phyloP scores from a whole-genome alignment of 305 asterid species.

The Fraxinus greggii region DNA sequence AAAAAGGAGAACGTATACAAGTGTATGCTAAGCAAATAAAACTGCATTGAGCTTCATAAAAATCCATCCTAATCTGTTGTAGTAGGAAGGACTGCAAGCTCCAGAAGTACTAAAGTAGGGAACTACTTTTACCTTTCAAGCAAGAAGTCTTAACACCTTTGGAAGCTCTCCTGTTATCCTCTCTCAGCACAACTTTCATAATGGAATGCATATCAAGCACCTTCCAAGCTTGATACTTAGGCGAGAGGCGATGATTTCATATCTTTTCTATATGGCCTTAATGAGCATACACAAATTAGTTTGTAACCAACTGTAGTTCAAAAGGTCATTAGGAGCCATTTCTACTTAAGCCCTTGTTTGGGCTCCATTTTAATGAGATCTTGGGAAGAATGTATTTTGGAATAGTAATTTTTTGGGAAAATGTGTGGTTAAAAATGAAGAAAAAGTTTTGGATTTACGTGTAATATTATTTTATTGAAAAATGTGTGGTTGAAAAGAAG shows the following conservation, averaged over 20 bases:
- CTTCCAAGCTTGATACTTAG: not conserved
- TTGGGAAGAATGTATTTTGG: not conserved
- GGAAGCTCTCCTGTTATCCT: not conserved
- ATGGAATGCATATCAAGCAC: not conserved
- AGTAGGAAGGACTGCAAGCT: not conserved
- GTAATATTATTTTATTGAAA: not conserved
- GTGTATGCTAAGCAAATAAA: not conserved
- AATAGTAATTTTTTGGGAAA: not conserved
- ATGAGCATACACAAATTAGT: not conserved
- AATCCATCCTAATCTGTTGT: not conserved
- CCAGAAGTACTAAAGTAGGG: not conserved
- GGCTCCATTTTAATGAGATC: not conserved
- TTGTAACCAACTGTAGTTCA: not conserved
- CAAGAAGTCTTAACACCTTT: not conserved
- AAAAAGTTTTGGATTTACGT: not conserved
- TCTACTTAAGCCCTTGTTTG: not conserved
- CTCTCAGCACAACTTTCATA: not conserved
- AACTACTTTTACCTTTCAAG: not conserved
- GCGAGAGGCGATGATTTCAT: not conserved
- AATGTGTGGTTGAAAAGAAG: not conserved
- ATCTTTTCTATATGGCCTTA: not conserved
- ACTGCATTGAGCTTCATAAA: not conserved
- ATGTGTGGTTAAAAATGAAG: not conserved
- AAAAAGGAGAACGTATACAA: not conserved
- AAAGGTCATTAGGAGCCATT: not conserved